A percentile compares a stretch with the other conserved stretches of the same genome.
Conservation (phyloP, 805 yeast genomes). For the Suhomyces pyralidae region DNA sequence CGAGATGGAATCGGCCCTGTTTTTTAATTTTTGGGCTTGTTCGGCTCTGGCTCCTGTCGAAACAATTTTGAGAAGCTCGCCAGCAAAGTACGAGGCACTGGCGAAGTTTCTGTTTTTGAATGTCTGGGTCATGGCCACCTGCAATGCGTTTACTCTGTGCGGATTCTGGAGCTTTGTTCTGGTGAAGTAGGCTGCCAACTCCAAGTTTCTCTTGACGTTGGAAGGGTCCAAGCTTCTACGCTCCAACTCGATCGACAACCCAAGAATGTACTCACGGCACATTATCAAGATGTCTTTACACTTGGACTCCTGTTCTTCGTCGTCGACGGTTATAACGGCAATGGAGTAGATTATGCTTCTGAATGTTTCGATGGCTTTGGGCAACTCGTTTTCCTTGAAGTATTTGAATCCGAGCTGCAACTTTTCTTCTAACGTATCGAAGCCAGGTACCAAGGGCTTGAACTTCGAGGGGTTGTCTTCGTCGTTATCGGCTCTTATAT, state of each 20-base stretch:
- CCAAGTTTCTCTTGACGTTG: conserved; percentile 80
- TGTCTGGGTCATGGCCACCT: conserved; percentile 92
- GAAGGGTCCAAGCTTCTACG: conserved; percentile 78
- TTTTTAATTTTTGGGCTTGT: conserved; percentile 79
- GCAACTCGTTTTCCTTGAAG: conserved; percentile 81
- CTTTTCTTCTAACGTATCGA: conserved; percentile 57
- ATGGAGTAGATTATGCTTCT: conserved; percentile 75
- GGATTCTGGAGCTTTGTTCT: conserved; percentile 75
- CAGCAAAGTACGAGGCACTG: conserved; percentile 86
- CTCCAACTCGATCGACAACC: conserved; percentile 83
- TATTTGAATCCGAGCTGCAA: conserved; percentile 73
- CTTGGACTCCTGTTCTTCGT: conserved; percentile 72
- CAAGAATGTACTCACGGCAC: conserved; percentile 88
- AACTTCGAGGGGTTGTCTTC: conserved; percentile 49
- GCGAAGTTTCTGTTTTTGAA: conserved; percentile 86
- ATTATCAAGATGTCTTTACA: conserved; percentile 67
- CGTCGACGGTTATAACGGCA: conserved; percentile 65
- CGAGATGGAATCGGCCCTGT: conserved; percentile 74
- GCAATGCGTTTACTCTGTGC: conserved; percentile 83
- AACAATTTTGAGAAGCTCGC: conserved; percentile 69
- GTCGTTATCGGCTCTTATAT: conserved; percentile 60
- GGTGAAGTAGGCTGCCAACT: conserved; percentile 94
- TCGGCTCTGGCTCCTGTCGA: conserved; percentile 80
- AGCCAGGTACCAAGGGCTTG: conserved; percentile 72
- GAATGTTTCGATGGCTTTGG: conserved; percentile 76